Evolutionary conservation across 345 rosid genomes (phyloP), one percentile per base, ranked within the genome.

Genomic region (Pelargonium nanum): DNA sequence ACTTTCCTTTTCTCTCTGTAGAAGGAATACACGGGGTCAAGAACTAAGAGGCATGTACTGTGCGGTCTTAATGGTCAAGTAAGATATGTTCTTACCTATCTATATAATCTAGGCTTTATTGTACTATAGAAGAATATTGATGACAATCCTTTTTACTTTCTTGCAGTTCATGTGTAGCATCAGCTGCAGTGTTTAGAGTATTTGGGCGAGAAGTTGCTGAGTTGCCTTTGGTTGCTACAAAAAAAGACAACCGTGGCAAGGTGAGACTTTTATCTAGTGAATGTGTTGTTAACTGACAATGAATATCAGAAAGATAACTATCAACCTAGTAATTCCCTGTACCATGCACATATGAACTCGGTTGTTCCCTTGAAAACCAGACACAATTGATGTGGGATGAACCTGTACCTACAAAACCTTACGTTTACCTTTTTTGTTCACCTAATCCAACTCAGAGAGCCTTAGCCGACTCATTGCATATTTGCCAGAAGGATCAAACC

Each of bases 41-140:
- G 84, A 80, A 20, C 71, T 73, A 10, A 55, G 84, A 1, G 84
- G 84, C 59, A 76, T 80, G 84, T 72, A 80, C 65, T 80, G 81
- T 28, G 84, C 84, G 1, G 70, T 80, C 22, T 71, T 80, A 59
- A 57, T 72, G 52, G 77, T 80, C 67, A 74, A 77, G 84, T 80
- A 68, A 55, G 62, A 26, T 45, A 40, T 20, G 23, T 34, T 68
- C 7, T 56, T 26, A 12, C 55, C 25, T 44, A 7, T 57, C 32
- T 24, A n/a, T 13, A 19, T 6, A 23, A 22, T 26, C 20, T 1
- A 24, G 13, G 54, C 16, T 28, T 52, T 26, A 12, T 30, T 25
- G 9, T 13, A 25, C 16, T 28, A 12, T 8, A 56, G 59, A 56
- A 12, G 59, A 22, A 0, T 55, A 23, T 56, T 56, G 22, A 17